Evolutionary conservation across 495 filamentous ascomycete species (phyloP), one percentile per base, ranked within the genome.

Genomic region (Corynascus novoguineensis): DNA sequence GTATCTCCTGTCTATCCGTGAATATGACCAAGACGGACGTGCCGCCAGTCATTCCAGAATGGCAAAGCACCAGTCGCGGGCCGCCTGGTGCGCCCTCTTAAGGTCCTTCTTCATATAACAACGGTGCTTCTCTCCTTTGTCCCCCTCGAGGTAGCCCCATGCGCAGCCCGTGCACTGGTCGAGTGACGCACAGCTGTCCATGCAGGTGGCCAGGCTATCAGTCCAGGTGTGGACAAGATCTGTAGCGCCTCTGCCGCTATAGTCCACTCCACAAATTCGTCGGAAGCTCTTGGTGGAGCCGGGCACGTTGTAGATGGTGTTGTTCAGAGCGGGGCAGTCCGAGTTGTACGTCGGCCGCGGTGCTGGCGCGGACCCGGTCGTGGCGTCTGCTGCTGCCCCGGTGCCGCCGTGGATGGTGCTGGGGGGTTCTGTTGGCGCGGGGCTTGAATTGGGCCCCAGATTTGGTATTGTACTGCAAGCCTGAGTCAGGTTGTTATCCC

Each of bases 101-200:
- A 79, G 58, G 24, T 63, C 54, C 14, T 55, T 69, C 64, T 79
- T 79, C 52, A 79, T 60, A 63, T 67, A 79, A 53, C 76, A 79
- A 4, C 68, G 69, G 34, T 74, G 70, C 21, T 64, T 59, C 4
- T 57, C 57, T 0, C 68, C 72, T 1, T 45, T 42, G 52, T 79
- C 76, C 1, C 73, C 75, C 4, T 64, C 48, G 7, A 76, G 44
- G 37, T 64, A 68, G 0, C 76, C 76, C 76, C 76, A 79, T 3
- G 64, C 64, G 32, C 68, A 73, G 11, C 68, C 75, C 0, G 71
- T 75, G 55, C 76, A 79, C 28, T 64, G 63, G 45, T 60, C 55
- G 14, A 68, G 69, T 6, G 65, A 68, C 2, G 75, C 74, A 55
- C 76, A 79, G 51, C 58, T 68, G 42, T 73, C 55, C 59, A 79